Evolutionary conservation across 2,329 filamentous ascomycete genomes (phyloP).

Genomic region (Microsporum canis): DNA sequence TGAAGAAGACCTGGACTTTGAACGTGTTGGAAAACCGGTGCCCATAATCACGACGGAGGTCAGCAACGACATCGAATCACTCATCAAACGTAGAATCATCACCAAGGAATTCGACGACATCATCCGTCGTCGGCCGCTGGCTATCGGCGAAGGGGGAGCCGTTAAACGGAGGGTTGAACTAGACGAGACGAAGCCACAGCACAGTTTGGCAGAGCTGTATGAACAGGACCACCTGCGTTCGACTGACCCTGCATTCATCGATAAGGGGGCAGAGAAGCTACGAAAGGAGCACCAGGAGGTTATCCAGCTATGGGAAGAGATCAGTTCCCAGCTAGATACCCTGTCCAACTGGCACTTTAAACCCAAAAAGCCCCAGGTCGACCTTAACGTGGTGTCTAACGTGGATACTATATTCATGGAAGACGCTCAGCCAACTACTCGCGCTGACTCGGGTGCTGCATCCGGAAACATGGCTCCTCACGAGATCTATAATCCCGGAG

Average conservation of each 20-base stretch:
- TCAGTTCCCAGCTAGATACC: slow-evolving; percentile 70
- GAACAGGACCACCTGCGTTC: slow-evolving; percentile 80
- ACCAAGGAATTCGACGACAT: slow-evolving; percentile 89
- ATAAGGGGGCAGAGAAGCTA: slow-evolving; percentile 69
- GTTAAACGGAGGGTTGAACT: slow-evolving; percentile 67
- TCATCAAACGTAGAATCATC: slow-evolving; percentile 88
- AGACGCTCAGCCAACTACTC: slow-evolving; percentile 77
- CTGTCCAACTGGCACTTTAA: slow-evolving; percentile 93
- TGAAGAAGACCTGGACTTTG: slow-evolving; percentile 91
- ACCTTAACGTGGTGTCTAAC: slow-evolving; percentile 76
- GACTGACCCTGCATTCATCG: slow-evolving; percentile 68
- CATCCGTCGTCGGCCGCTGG: slow-evolving; percentile 65
- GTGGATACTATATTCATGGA: slow-evolving; percentile 90
- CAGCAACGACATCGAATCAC: slow-evolving; percentile 79
- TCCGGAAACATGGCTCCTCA: slow-evolving; percentile 76
- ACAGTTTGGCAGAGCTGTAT: slow-evolving; percentile 84
- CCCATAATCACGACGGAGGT: slow-evolving; percentile 87
- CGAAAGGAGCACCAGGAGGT: slow-evolving; percentile 75
- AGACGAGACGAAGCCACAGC: slow-evolving; percentile 75
- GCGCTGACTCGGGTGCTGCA: slow-evolving; percentile 45
- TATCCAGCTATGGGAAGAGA: slow-evolving; percentile 66
- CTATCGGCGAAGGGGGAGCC: slow-evolving; percentile 48
- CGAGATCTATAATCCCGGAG: slow-evolving; percentile 78
- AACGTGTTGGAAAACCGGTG: slow-evolving; percentile 86
- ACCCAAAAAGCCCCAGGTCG: slow-evolving; percentile 71